Percentiles rank a stretch among this genome's conserved stretches.
Evolutionary conservation across 768 basidiomycete species (phyloP).

Genomic region (Rubroboletus pulcherrimus): DNA sequence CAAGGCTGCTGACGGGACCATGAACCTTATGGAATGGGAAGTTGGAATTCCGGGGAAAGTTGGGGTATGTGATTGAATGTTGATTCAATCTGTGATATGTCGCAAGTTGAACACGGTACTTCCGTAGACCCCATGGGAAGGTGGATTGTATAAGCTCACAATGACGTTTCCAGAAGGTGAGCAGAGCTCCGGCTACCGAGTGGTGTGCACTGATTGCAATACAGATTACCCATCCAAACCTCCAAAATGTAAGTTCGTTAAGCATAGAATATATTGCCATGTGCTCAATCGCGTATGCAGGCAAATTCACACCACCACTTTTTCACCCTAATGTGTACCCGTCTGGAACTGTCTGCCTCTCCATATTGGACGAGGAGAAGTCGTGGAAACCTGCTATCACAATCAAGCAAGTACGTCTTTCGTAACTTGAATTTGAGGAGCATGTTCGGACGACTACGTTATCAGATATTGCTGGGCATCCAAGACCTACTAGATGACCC

Average conservation of each 20-base stretch:
- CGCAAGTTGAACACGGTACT: slow-evolving; percentile 12
- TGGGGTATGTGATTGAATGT: slow-evolving; percentile 52
- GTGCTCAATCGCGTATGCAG: slow-evolving; percentile 38
- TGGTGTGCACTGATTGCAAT: slow-evolving; percentile 9
- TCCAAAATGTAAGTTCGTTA: slow-evolving; percentile 70
- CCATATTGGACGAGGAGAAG: slow-evolving; percentile 98
- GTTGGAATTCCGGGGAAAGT: slow-evolving; percentile 96
- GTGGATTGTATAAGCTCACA: slow-evolving; percentile 87
- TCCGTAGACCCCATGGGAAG: slow-evolving; percentile 90
- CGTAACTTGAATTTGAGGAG: not conserved
- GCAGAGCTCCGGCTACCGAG: slow-evolving; percentile 1
- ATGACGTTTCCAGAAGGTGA: slow-evolving; percentile 97
- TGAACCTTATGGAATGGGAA: slow-evolving; percentile 98
- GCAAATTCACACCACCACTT: slow-evolving; percentile 93
- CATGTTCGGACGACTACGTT: not conserved
- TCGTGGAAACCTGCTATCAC: slow-evolving; percentile 99
- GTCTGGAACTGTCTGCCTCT: slow-evolving; percentile 96
- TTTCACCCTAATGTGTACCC: slow-evolving; percentile 99
- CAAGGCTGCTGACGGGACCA: slow-evolving; percentile 86
- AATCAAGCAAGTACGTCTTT: slow-evolving; percentile 80
- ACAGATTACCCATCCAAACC: slow-evolving; percentile 94
- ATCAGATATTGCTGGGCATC: slow-evolving; percentile 89
- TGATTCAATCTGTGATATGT: slow-evolving; percentile 6
- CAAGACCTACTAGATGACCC: slow-evolving; percentile 95
- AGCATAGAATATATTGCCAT: not conserved